Conservation (phyloP, 2,329 filamentous ascomycete species). For the Sclerotinia sclerotiorum region DNA sequence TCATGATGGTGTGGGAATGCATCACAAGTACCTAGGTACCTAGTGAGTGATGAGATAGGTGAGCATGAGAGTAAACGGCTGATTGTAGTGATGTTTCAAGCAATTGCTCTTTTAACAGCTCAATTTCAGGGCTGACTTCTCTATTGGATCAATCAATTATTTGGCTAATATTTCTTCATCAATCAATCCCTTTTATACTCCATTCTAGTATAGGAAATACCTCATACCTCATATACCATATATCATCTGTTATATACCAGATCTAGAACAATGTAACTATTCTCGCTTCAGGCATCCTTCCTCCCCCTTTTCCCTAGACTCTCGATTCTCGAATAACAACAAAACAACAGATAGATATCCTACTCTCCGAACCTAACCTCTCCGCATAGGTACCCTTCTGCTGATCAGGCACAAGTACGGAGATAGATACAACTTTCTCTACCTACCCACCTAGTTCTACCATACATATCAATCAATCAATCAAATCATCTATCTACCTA, state of each 20-base stretch:
- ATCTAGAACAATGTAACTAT: neutral
- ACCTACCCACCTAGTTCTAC: neutral
- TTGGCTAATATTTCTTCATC: neutral
- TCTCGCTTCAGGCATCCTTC: neutral
- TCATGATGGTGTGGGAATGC: neutral
- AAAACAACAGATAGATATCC: neutral
- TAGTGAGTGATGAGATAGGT: neutral
- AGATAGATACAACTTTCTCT: neutral
- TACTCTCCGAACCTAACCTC: neutral
- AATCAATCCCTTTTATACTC: neutral
- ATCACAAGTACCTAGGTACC: neutral
- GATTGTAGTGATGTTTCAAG: neutral
- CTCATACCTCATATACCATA: too few relatives aligned
- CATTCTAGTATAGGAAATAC: neutral
- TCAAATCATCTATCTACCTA: neutral
- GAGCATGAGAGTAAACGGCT: neutral
- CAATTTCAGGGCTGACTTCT: neutral
- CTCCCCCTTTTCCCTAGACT: neutral
- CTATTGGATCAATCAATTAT: neutral
- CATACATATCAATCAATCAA: neutral
- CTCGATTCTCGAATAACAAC: neutral
- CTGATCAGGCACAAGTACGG: neutral
- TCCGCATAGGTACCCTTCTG: neutral
- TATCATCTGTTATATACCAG: too few relatives aligned
- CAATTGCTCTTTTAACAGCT: neutral